phyloP scores from a whole-genome alignment of 352 stramenopile genomes.

The Phytophthora sojae region DNA sequence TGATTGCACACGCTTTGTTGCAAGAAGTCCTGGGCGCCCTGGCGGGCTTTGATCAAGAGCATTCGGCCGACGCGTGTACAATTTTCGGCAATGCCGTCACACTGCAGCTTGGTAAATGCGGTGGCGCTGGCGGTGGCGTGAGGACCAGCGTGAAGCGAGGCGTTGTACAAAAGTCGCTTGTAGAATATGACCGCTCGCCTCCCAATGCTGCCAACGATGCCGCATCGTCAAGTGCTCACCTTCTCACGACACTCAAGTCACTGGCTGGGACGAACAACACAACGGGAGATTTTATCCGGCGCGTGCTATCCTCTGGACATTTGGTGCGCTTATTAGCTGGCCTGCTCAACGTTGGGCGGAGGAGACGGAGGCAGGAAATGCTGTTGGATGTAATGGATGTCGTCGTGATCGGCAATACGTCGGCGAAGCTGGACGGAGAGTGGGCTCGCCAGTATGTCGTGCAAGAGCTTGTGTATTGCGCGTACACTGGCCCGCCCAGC shows the following conservation, averaged over 20 bases:
- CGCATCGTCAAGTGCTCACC: conserved; percentile 21
- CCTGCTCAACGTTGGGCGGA: conserved; percentile 36
- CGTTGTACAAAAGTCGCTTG: conserved; percentile 46
- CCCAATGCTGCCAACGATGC: conserved; percentile 6
- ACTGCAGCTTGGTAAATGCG: conserved; percentile 34
- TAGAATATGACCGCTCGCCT: conserved; percentile 39
- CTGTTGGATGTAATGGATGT: conserved; percentile 52
- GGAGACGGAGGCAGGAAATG: conserved; percentile 36
- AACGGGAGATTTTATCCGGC: conserved; percentile 47
- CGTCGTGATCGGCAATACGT: conserved; percentile 33
- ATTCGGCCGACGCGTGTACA: conserved; percentile 9
- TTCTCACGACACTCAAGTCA: conserved; percentile 33
- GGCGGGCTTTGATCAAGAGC: conserved; percentile 20
- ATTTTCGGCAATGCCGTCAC: conserved; percentile 46
- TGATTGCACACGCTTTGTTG: conserved; percentile 25
- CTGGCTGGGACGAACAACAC: conserved; percentile 35
- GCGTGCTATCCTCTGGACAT: conserved; percentile 48
- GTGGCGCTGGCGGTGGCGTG: conserved; percentile 1
- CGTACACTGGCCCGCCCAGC: conserved; percentile 36
- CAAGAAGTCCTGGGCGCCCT: conserved; percentile 35
- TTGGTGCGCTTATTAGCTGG: conserved; percentile 42
- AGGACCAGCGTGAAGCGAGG: conserved; percentile 32
- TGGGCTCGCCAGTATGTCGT: conserved; percentile 58
- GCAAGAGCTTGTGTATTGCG: conserved; percentile 52
- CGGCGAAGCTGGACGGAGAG: conserved; percentile 24